Evolutionary conservation across 257 asterid species (phyloP).

Genomic region (Handroanthus guayacan): DNA sequence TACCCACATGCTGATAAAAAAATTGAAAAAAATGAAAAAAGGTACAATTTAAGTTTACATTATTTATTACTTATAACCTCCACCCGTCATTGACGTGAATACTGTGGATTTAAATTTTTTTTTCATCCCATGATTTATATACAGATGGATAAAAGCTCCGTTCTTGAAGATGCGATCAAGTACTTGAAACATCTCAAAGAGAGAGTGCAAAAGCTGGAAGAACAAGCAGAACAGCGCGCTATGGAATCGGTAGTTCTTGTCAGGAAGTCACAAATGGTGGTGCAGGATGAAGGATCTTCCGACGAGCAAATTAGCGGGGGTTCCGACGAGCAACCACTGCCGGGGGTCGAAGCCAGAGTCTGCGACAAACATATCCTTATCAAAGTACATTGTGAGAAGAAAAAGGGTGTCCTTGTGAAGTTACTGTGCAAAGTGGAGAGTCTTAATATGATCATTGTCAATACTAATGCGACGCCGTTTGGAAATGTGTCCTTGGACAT

Average conservation of each 20-base stretch:
- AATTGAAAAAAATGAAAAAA: not conserved
- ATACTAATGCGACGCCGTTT: constrained; percentile 43
- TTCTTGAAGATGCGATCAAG: constrained; percentile 53
- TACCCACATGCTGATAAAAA: constrained; percentile 25
- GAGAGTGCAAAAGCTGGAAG: constrained; percentile 49
- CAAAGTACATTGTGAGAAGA: constrained; percentile 51
- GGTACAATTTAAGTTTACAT: not conserved
- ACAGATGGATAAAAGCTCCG: constrained; percentile 59
- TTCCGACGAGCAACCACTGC: constrained; percentile 40
- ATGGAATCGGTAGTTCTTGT: constrained; percentile 44
- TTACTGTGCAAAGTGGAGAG: constrained; percentile 49
- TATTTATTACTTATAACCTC: not conserved
- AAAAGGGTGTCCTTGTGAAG: constrained; percentile 45
- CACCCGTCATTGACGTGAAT: not conserved
- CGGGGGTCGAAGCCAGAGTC: constrained; percentile 53
- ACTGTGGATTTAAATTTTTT: too few relatives aligned
- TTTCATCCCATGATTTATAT: not conserved
- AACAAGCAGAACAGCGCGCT: constrained; percentile 34
- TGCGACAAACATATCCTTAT: constrained; percentile 43
- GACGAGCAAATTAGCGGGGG: constrained; percentile 36
- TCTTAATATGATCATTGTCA: constrained; percentile 44
- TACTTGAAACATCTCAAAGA: constrained; percentile 45
- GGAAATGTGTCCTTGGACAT: constrained; percentile 50
- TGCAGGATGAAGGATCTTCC: constrained; percentile 46
- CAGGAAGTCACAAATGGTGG: constrained; percentile 44